Evolutionary conservation across 2,329 filamentous ascomycete genomes (phyloP).

Genomic region (Botryotinia globosa): DNA sequence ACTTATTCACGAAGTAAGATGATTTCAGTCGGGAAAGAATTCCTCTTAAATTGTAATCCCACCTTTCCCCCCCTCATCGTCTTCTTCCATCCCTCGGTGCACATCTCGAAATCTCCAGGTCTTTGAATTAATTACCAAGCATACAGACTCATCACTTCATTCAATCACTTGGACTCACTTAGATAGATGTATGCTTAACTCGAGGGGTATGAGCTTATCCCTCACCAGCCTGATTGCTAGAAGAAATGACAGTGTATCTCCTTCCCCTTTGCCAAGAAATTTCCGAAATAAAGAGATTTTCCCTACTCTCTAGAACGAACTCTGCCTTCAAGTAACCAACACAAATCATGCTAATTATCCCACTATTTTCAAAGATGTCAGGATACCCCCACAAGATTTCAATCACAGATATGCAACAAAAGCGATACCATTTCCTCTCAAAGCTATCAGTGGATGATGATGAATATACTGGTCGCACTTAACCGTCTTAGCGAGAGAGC

Average conservation of each 20-base stretch:
- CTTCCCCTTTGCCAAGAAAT: not conserved
- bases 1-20: not conserved
- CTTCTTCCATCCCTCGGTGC: not conserved
- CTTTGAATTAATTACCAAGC: not conserved
- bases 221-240: not conserved
- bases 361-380: not conserved
- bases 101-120: too few species aligned
- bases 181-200: accelerated
- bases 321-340: not conserved
- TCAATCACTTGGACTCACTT: too few species aligned
- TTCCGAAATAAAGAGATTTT: too few species aligned
- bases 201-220: not conserved
- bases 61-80: too few species aligned
- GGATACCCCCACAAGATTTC: not conserved
- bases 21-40: accelerated
- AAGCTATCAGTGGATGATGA: not conserved
- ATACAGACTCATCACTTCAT: accelerated
- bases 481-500: not conserved
- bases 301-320: not conserved
- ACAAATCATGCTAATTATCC: not conserved
- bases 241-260: not conserved
- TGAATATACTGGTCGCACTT: not conserved
- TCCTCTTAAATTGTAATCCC: not conserved
- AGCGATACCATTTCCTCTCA: not conserved
- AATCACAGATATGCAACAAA: not conserved